phyloP scores from a whole-genome alignment of 352 stramenopile species.

The Phytopythium oedochilum region DNA sequence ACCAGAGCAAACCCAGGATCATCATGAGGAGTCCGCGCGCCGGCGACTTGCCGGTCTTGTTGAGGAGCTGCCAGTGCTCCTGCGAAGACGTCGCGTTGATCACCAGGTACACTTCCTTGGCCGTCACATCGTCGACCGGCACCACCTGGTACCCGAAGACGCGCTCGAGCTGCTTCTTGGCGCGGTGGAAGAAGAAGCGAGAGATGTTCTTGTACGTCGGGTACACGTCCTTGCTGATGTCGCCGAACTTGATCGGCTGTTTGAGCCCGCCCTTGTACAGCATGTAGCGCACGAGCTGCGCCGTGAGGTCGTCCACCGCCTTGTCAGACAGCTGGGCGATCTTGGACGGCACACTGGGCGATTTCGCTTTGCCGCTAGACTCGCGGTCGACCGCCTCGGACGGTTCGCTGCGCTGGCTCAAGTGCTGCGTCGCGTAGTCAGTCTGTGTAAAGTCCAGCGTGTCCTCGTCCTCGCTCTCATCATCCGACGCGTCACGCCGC shows the following conservation, averaged over 20 bases:
- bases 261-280: conserved; percentile 82
- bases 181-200: conserved; percentile 71
- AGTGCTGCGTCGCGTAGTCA: conserved; percentile 51
- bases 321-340: conserved; percentile 53
- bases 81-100: conserved; percentile 71
- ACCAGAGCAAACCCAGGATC: conserved; percentile 79
- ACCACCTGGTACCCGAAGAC: conserved; percentile 77
- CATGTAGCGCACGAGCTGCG: conserved; percentile 78
- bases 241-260: conserved; percentile 68
- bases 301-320: conserved; percentile 66
- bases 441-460: conserved; percentile 77
- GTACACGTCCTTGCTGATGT: conserved; percentile 84
- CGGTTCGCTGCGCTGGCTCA: conserved; percentile 30
- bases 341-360: conserved; percentile 27
- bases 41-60: conserved; percentile 64
- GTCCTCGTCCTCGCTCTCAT: conserved; percentile 39
- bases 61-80: conserved; percentile 66
- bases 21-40: conserved; percentile 78
- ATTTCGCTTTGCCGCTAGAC: conserved; percentile 27
- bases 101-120: conserved; percentile 74
- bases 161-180: conserved; percentile 72
- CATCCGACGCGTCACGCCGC: conserved; percentile 7
- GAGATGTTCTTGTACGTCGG: conserved; percentile 78
- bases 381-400: conserved; percentile 25
- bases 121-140: conserved; percentile 56